Percentiles rank a stretch among this genome's conserved stretches.
phyloP scores from a whole-genome alignment of 2,329 filamentous ascomycete genomes.

The Sporothrix mexicana region DNA sequence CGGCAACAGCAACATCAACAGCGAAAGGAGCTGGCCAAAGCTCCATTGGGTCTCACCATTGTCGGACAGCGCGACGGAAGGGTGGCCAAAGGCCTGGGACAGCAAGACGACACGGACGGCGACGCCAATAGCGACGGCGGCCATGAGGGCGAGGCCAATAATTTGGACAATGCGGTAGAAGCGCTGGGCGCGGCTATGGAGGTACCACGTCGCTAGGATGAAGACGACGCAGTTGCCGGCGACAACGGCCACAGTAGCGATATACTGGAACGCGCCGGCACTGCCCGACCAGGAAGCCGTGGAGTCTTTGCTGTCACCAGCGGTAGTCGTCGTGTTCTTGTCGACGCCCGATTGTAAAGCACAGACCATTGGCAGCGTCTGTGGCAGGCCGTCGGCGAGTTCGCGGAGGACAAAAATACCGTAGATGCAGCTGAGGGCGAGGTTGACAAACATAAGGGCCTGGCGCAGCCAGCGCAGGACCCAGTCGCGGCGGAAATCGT shows the following conservation, averaged over 20 bases:
- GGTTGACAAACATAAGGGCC: slow-evolving; percentile 68
- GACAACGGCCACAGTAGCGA: slow-evolving; percentile 67
- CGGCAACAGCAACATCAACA: slow-evolving; percentile 65
- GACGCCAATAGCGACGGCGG: slow-evolving; percentile 63
- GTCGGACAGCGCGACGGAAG: slow-evolving; percentile 58
- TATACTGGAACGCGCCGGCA: slow-evolving; percentile 56
- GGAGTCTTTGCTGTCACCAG: slow-evolving; percentile 36
- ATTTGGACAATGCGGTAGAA: slow-evolving; percentile 63
- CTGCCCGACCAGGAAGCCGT: slow-evolving; percentile 37
- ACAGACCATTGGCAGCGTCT: slow-evolving; percentile 63
- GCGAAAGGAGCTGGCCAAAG: slow-evolving; percentile 66
- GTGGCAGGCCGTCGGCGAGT: slow-evolving; percentile 57
- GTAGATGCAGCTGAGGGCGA: slow-evolving; percentile 62
- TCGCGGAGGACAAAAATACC: slow-evolving; percentile 63
- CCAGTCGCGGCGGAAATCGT: slow-evolving; percentile 70
- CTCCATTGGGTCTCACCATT: slow-evolving; percentile 63
- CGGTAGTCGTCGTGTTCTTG: not conserved
- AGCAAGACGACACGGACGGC: slow-evolving; percentile 62
- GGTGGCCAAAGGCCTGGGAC: slow-evolving; percentile 65
- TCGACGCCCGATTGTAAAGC: slow-evolving; percentile 54
- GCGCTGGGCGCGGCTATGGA: slow-evolving; percentile 60
- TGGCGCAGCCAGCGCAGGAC: slow-evolving; percentile 70
- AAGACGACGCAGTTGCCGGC: slow-evolving; percentile 65
- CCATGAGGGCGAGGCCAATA: slow-evolving; percentile 60
- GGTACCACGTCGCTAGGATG: slow-evolving; percentile 65